Base-by-base conservation (phyloP, 2,329 filamentous ascomycete species). In the Hypoxylon sp. region DNA sequence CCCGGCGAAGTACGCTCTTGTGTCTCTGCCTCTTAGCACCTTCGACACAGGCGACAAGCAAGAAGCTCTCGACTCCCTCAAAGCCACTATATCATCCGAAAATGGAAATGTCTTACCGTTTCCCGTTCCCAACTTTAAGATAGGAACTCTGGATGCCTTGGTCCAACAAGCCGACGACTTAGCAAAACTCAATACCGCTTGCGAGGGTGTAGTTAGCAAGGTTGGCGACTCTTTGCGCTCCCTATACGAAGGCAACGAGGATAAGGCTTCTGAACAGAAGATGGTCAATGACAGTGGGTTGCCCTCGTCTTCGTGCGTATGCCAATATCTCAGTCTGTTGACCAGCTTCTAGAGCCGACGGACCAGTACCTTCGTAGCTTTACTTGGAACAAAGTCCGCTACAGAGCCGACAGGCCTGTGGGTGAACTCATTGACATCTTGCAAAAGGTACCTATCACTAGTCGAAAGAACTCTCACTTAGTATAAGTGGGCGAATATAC, bases 381-480 rank as follows among this genome's bases (percentile, higher is more conserved):
- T 81, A 88, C 89, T 73, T 99, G 96, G 96, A 98, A 98, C 84
- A 98, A 96, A 82, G 93, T 97, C 82, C 96, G 97, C 80, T 99
- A 98, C 81, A 91, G 96, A 76, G 91, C 93, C 70, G 96, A 99
- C 81, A 97, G 95, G 80, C 89, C 95, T 55, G 88, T 99, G 68
- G 87, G 90, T 62, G 95, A 98, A 78, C 86, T 98, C 66, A 91
- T 98, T 74, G 92, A 94, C 79, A 91, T 90, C 44, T 84, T 99
- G 65, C 94, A 97, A 78, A 98, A 97, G 89, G 93, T 93, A 75
- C 22, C 37, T 39, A 31, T 50, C 10, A 13, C 14, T 50, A 42
- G 11, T 48, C 17, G 3, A 33, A 26, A 24, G 14, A 33, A 3
- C 33, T 29, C 9, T 19, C 31, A 13, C 19, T 22, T 22, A 22